Conservation (phyloP, 768 basidiomycete genomes). For the Trametes cinnabarina region DNA sequence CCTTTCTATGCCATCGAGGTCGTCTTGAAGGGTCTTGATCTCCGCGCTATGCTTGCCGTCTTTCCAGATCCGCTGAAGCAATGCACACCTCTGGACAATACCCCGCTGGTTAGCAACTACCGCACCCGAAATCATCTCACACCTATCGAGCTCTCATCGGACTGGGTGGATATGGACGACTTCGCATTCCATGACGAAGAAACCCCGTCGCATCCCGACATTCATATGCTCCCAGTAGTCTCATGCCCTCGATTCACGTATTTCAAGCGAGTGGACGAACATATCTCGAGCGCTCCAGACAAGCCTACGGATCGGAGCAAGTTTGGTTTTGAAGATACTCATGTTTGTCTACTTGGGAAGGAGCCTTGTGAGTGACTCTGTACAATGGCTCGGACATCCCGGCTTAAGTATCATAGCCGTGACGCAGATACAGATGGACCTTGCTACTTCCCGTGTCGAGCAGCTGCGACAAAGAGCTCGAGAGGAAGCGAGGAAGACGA, state of each 20-base stretch:
- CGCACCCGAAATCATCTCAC: constrained; percentile 47
- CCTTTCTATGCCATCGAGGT: constrained; percentile 88
- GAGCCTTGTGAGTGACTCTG: constrained; percentile 55
- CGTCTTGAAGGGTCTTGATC: constrained; percentile 68
- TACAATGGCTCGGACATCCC: not conserved
- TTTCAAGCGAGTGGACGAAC: constrained; percentile 50
- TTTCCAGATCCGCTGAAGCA: constrained; percentile 74
- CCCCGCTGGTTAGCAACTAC: constrained; percentile 49
- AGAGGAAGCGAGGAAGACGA: not conserved
- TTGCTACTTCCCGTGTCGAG: constrained; percentile 54
- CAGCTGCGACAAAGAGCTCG: constrained; percentile 40
- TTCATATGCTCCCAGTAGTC: constrained; percentile 72
- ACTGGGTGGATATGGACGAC: constrained; percentile 80
- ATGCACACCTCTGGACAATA: constrained; percentile 39
- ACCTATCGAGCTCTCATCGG: constrained; percentile 41
- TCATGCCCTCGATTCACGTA: constrained; percentile 82
- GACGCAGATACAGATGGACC: constrained; percentile 58
- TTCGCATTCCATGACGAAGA: constrained; percentile 70
- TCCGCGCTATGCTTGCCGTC: constrained; percentile 74
- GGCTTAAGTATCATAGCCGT: constrained; percentile 43
- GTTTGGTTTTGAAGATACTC: constrained; percentile 84
- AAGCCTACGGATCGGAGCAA: constrained; percentile 55
- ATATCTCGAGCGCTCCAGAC: constrained; percentile 40
- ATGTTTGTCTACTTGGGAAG: constrained; percentile 75
- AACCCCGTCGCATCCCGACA: constrained; percentile 50